These are phyloP conservation scores for Fusarium nurragi DNA, from an alignment of 2,329 filamentous ascomycete genomes.

Conservation along the genomic window DNA sequence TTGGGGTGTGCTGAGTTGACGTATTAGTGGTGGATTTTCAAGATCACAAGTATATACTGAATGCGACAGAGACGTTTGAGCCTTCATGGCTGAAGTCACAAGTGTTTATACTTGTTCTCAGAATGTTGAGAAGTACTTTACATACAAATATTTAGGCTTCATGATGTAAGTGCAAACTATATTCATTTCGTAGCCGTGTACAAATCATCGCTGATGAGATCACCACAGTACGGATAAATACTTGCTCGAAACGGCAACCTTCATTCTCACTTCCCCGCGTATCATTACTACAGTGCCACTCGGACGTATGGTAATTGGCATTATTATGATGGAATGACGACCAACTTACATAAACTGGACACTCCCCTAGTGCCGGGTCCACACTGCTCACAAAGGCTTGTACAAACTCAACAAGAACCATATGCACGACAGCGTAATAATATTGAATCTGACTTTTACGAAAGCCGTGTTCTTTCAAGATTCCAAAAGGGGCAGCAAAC, in stretches of 20 bases:
- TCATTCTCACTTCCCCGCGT: too few species aligned
- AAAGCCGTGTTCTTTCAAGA: neutral
- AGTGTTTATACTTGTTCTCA: neutral
- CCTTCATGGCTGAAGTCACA: neutral
- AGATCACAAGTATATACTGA: neutral
- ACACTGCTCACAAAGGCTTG: neutral
- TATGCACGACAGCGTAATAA: neutral
- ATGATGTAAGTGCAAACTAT: neutral
- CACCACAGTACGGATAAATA: too few species aligned
- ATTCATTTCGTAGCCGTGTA: neutral
- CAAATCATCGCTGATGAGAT: too few species aligned
- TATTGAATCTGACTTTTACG: accelerated
- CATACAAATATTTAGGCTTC: neutral
- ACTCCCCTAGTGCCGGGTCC: neutral
- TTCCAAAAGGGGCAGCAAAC: neutral
- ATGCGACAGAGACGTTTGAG: neutral
- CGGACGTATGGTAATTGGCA: neutral
- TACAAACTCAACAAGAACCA: neutral
- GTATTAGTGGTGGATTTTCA: neutral
- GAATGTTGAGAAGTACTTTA: neutral
- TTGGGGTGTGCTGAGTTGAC: neutral
- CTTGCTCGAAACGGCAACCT: too few species aligned
- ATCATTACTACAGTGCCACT: too few species aligned
- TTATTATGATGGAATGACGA: neutral
- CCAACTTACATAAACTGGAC: neutral